A percentile compares a stretch with the other conserved stretches of the same genome.
Evolutionary conservation across 2,329 filamentous ascomycete genomes (phyloP).

Genomic region (Penicillium palitans): DNA sequence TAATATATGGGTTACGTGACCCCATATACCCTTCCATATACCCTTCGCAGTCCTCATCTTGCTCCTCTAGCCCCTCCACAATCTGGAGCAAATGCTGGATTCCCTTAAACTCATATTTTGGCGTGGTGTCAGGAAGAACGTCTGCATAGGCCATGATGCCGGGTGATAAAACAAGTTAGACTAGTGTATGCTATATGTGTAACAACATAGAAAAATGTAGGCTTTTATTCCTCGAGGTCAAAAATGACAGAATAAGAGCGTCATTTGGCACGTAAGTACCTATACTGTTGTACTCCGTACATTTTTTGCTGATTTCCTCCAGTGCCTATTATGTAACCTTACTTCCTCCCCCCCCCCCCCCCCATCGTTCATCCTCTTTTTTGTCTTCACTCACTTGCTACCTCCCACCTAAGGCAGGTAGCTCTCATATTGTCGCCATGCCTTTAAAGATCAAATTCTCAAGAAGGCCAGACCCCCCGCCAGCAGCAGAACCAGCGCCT

Average conservation of each 20-base stretch:
- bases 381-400: not conserved
- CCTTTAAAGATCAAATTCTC: slow-evolving; percentile 47
- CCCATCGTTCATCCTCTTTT: not conserved
- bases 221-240: no score
- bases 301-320: no score
- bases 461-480: slow-evolving; percentile 37
- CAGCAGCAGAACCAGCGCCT: slow-evolving; percentile 18
- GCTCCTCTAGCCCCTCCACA: not conserved
- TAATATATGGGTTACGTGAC: not conserved
- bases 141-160: not conserved
- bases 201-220: not conserved
- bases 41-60: not conserved
- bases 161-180: not conserved
- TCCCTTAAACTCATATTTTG: not conserved
- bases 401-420: not conserved
- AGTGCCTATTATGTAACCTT: no score
- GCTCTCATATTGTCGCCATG: slow-evolving; percentile 28
- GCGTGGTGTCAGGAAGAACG: not conserved
- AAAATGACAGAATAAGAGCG: not conserved
- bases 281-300: no score
- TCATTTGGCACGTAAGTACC: no score
- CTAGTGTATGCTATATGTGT: no score
- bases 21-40: not conserved
- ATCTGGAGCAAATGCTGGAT: not conserved
- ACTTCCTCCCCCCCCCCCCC: no score